Conservation (phyloP, 2,329 filamentous ascomycete genomes). For the Didymella segeticola region DNA sequence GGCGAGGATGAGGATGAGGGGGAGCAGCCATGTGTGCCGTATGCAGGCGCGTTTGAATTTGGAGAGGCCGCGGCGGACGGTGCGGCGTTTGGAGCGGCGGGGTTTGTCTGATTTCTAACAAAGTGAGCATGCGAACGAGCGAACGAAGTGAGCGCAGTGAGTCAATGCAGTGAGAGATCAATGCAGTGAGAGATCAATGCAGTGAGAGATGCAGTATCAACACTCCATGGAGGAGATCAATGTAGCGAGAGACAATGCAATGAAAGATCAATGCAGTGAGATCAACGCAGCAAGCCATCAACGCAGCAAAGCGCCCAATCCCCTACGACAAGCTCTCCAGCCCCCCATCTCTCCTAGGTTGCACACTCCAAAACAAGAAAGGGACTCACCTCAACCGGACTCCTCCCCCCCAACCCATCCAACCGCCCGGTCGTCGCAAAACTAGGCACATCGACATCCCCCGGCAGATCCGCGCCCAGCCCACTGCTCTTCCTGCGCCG, state of each 20-base stretch:
- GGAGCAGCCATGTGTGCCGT: constrained; percentile 68
- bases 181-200: too few relatives aligned
- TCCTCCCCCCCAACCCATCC: constrained; percentile 7
- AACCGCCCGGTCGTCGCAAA: constrained; percentile 53
- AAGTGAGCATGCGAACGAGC: constrained; percentile 8
- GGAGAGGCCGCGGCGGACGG: constrained; percentile 53
- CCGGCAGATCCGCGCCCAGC: constrained; percentile 59
- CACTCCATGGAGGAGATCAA: too few relatives aligned
- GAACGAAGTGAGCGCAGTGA: neutral
- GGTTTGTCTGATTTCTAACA: constrained; percentile 32
- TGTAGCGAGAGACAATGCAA: too few relatives aligned
- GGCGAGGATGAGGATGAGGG: constrained; percentile 70
- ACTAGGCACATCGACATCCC: constrained; percentile 59
- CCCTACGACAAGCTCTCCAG: too few relatives aligned
- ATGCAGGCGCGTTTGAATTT: constrained; percentile 55
- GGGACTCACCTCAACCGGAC: constrained; percentile 28
- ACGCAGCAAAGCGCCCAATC: too few relatives aligned
- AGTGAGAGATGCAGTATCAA: too few relatives aligned
- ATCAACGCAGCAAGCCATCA: too few relatives aligned
- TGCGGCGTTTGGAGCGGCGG: constrained; percentile 55
- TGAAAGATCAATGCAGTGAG: too few relatives aligned
- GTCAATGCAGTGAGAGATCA: too few relatives aligned
- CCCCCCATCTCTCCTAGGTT: too few relatives aligned
- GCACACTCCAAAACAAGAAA: too few relatives aligned
- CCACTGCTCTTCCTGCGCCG: constrained; percentile 56